Base-by-base conservation (phyloP, 2,329 filamentous ascomycete species). In the Epichloe coenophiala region DNA sequence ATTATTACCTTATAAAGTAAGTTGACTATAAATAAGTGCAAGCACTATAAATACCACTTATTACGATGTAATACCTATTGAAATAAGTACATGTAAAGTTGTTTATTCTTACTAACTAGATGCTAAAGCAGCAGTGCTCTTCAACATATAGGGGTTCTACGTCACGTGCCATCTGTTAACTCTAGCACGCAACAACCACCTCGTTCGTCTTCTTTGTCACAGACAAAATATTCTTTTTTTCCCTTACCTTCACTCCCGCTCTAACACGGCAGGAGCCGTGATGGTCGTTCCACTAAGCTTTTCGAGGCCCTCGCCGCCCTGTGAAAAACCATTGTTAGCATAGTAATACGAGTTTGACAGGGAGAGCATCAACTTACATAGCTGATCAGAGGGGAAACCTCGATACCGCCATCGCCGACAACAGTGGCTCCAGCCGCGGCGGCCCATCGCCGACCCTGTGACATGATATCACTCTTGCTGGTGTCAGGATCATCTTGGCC, bases 401-500 rank as follows among this genome's bases (percentile, higher is more conserved):
- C 93, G 37, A 98, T 76, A 38, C 93, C 91, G 37, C 73, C 72
- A 13, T 77, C 75, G 54, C 80, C 83, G 39, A 82, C 76, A 40
- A 96, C 81, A 8, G 76, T 76, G 27, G 81, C 89, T 45, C 91
- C 93, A 7, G 84, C 88, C 50, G 78, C 81, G 68, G 88, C 73
- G 46, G 87, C 72, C 90, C 93, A 98, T 60, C 86, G 83, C 68
- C 82, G 81, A 43, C 93, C 93, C 71, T 97, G 93, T 44, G 76
- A 73, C 81, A 95, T 84, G 64, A 97, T 94, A 65, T 97, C 88
- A 57, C 74, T 76, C 71, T 84, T 88, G 75, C 89, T 95, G 47
- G 93, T 98, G 59, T 95, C 89, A 11, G 88, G 86, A 66, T 96
- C 88, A 64, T 98, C 93, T 71, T 95, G 86, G 35, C 87, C 88